Percentiles rank a stretch among this genome's conserved stretches.
phyloP scores from a whole-genome alignment of 495 filamentous ascomycete genomes.

The Cryomyces minteri region DNA sequence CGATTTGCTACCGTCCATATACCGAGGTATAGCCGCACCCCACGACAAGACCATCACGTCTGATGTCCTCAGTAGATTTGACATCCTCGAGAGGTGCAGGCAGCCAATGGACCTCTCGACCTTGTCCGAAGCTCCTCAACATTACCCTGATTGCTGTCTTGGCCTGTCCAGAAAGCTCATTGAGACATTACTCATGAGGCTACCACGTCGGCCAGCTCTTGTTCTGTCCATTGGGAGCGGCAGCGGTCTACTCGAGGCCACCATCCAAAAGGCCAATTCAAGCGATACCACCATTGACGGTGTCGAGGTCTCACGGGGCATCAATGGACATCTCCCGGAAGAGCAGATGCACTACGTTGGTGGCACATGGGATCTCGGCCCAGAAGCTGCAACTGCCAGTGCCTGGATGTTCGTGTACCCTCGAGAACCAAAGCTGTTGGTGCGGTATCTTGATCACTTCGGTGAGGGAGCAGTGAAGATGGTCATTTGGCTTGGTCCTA shows the following conservation, averaged over 20 bases:
- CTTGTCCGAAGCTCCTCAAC: neutral
- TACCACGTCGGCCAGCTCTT: slow-evolving; percentile 23
- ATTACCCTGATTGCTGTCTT: slow-evolving; percentile 27
- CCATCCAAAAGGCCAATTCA: slow-evolving; percentile 15
- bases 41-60: no score
- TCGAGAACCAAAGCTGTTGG: neutral
- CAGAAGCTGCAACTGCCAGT: neutral
- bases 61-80: no score
- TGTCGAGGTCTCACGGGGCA: slow-evolving; percentile 26
- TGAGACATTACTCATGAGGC: slow-evolving; percentile 14
- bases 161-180: slow-evolving; percentile 27
- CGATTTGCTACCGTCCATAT: no score
- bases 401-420: slow-evolving; percentile 3
- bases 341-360: neutral
- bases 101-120: no score
- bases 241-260: slow-evolving; percentile 31
- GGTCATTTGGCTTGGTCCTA: slow-evolving; percentile 1
- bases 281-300: slow-evolving; percentile 15
- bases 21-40: no score
- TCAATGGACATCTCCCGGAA: slow-evolving; percentile 27
- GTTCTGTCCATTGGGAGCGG: slow-evolving; percentile 36
- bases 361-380: neutral
- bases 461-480: neutral
- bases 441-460: neutral
- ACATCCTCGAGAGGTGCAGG: no score